Conservation (phyloP, 73 alveolate genomes). For the Paramecium tetraurelia region DNA sequence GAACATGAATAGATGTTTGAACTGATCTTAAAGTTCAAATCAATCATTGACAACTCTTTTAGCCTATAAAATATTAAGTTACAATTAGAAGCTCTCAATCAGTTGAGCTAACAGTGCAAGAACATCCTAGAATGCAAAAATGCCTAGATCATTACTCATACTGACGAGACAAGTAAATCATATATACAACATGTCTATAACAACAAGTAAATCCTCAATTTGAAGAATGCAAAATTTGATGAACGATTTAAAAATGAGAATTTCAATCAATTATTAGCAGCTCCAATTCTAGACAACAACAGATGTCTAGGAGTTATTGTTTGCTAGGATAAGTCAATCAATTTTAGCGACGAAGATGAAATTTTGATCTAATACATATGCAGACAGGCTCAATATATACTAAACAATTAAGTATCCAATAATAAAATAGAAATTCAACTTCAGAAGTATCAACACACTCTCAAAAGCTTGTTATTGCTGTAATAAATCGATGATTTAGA, state of each 20-base stretch:
- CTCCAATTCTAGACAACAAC: not conserved
- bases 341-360: slow-evolving; percentile 15
- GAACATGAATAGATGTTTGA: slow-evolving; percentile 36
- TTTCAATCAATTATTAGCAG: not conserved
- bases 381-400: not conserved
- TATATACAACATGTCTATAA: not conserved
- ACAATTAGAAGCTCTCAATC: not conserved
- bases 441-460: not conserved
- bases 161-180: not conserved
- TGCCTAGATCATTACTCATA: not conserved
- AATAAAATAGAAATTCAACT: not conserved
- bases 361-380: not conserved
- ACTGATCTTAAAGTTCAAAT: not conserved
- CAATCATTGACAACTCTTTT: not conserved
- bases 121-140: not conserved
- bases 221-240: slow-evolving; percentile 40
- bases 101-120: not conserved
- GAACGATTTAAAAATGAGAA: not conserved
- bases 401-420: not conserved
- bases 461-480: not conserved
- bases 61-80: not conserved
- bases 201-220: not conserved
- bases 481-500: not conserved
- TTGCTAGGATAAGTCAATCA: not conserved
- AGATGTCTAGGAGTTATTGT: slow-evolving; percentile 27